phyloP scores from a whole-genome alignment of 2,329 filamentous ascomycete genomes.

The Trichoderma endophyticum region DNA sequence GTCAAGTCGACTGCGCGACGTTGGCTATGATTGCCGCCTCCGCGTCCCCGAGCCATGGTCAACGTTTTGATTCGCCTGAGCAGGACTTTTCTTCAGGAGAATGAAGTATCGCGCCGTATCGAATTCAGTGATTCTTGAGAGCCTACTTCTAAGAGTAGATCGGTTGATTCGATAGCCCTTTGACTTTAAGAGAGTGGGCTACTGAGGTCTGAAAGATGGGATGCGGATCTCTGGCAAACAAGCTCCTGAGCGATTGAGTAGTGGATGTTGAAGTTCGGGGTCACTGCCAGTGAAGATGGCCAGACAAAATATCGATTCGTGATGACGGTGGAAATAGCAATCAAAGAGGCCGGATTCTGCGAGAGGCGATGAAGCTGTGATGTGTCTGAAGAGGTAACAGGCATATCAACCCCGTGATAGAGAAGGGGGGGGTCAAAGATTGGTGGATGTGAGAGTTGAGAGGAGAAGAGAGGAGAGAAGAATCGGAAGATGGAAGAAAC shows the following conservation, averaged over 20 bases:
- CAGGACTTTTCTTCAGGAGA: background rate
- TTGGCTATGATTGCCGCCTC: constrained; percentile 31
- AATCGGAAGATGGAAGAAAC: background rate
- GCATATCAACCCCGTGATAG: background rate
- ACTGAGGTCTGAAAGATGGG: background rate
- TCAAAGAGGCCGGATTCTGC: background rate
- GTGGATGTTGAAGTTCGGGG: background rate
- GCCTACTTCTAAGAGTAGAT: background rate
- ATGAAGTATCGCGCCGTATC: background rate
- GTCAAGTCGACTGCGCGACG: constrained; percentile 52
- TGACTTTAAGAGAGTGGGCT: background rate
- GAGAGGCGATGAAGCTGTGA: background rate
- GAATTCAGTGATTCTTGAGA: background rate
- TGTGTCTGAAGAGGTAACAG: background rate
- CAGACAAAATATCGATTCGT: background rate
- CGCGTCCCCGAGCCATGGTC: constrained; percentile 41
- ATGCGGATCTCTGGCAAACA: background rate
- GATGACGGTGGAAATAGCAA: background rate
- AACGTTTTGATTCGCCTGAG: background rate
- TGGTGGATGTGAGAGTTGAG: background rate
- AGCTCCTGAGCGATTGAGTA: background rate
- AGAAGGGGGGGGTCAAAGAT: background rate
- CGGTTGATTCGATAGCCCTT: background rate
- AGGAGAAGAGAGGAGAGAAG: background rate
- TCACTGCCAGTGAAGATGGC: background rate